Conservation (phyloP, 2,329 filamentous ascomycete species). For the Talaromyces sp. region DNA sequence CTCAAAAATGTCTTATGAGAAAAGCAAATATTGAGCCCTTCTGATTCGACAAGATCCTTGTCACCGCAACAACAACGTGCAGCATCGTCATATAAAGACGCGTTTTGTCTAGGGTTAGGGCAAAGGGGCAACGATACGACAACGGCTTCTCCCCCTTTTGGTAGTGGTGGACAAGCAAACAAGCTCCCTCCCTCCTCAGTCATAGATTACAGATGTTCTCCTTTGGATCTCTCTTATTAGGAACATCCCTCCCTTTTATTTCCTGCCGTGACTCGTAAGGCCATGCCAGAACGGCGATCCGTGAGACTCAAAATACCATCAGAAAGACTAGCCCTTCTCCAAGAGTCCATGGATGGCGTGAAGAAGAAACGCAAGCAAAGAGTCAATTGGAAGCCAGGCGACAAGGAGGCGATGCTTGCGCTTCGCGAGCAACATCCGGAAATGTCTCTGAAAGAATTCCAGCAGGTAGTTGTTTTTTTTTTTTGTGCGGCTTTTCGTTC, state of each 20-base stretch:
- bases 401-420: not conserved
- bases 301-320: constrained; percentile 3
- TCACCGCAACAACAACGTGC: not conserved
- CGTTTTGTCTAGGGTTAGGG: not conserved
- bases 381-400: not conserved
- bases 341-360: not conserved
- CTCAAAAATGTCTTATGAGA: not conserved
- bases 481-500: not conserved
- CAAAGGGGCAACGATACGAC: not conserved
- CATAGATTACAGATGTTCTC: not conserved
- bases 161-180: not conserved
- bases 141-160: too few relatives aligned
- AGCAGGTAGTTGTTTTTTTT: not conserved
- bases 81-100: not conserved
- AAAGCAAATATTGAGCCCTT: not conserved
- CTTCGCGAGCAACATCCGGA: not conserved
- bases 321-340: not conserved
- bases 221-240: too few relatives aligned
- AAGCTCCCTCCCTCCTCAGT: not conserved
- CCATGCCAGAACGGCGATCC: not conserved
- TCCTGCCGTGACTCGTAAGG: too few relatives aligned
- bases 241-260: too few relatives aligned
- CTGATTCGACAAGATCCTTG: not conserved
- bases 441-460: not conserved
- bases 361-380: not conserved